Conservation (phyloP, 352 stramenopile species). For the Blastocystis sp. region DNA sequence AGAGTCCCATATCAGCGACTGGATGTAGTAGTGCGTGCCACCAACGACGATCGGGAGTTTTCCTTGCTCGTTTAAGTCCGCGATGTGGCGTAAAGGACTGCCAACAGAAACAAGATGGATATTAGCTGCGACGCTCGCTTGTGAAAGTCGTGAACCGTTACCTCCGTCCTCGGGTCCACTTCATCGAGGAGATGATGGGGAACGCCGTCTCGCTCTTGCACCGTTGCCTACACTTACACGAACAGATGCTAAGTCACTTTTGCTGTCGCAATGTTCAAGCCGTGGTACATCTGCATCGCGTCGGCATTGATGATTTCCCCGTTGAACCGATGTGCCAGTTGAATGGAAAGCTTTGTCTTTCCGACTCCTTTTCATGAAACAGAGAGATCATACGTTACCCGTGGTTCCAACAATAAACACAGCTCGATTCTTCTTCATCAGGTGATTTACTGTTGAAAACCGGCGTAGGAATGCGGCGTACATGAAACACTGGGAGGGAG, state of each 20-base stretch:
- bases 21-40: constrained; percentile 87
- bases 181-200: constrained; percentile 84
- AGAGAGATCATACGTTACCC: constrained; percentile 67
- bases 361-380: constrained; percentile 73
- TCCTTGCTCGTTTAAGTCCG: constrained; percentile 80
- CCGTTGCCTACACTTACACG: constrained; percentile 70
- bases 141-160: constrained; percentile 82
- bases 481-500: background rate
- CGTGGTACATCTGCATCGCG: constrained; percentile 86
- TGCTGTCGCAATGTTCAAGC: constrained; percentile 82
- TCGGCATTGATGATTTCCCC: constrained; percentile 86
- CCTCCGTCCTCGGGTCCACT: constrained; percentile 77
- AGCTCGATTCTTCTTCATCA: constrained; percentile 76
- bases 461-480: background rate
- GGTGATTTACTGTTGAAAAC: constrained; percentile 57
- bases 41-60: constrained; percentile 85
- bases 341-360: constrained; percentile 86
- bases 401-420: constrained; percentile 85
- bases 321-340: constrained; percentile 82
- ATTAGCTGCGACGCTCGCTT: constrained; percentile 75
- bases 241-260: constrained; percentile 74
- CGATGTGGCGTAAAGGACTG: constrained; percentile 74
- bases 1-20: constrained; percentile 82
- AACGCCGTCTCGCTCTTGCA: constrained; percentile 81
- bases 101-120: constrained; percentile 24